Evolutionary conservation across 495 filamentous ascomycete species (phyloP).

Genomic region (Talaromyces wortmannii): DNA sequence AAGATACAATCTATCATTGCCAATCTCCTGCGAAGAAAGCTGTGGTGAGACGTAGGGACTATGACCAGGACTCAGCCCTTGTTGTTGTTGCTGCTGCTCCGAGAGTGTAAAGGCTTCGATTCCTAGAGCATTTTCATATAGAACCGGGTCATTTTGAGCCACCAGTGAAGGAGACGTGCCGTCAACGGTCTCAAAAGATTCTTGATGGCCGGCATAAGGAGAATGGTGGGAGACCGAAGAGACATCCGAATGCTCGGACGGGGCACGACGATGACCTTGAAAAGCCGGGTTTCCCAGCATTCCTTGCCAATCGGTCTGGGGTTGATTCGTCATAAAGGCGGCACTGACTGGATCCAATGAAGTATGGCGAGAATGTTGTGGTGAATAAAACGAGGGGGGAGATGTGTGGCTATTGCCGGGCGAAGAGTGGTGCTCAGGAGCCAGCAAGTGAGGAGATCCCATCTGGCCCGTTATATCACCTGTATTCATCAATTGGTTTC

Average conservation of each 20-base stretch:
- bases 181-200: constrained; percentile 69
- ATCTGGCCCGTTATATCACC: constrained; percentile 66
- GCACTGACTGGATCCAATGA: constrained; percentile 78
- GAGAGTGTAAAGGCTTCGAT: constrained; percentile 79
- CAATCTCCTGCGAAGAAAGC: constrained; percentile 60
- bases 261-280: constrained; percentile 68
- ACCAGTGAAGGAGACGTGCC: constrained; percentile 76
- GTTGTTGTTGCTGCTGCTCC: constrained; percentile 49
- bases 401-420: constrained; percentile 38
- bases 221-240: constrained; percentile 76
- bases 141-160: constrained; percentile 58
- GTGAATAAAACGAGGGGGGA: constrained; percentile 48
- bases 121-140: constrained; percentile 72
- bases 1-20: constrained; percentile 42
- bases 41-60: constrained; percentile 84
- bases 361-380: constrained; percentile 66
- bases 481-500: constrained; percentile 47
- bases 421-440: constrained; percentile 54
- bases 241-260: constrained; percentile 87
- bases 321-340: constrained; percentile 53
- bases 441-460: constrained; percentile 59
- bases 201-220: constrained; percentile 70
- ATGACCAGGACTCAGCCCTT: constrained; percentile 67
- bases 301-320: constrained; percentile 57
- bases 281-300: constrained; percentile 60